These are phyloP conservation scores for Striga asiatica DNA, from an alignment of 257 asterid genomes.

Conservation along the genomic window DNA sequence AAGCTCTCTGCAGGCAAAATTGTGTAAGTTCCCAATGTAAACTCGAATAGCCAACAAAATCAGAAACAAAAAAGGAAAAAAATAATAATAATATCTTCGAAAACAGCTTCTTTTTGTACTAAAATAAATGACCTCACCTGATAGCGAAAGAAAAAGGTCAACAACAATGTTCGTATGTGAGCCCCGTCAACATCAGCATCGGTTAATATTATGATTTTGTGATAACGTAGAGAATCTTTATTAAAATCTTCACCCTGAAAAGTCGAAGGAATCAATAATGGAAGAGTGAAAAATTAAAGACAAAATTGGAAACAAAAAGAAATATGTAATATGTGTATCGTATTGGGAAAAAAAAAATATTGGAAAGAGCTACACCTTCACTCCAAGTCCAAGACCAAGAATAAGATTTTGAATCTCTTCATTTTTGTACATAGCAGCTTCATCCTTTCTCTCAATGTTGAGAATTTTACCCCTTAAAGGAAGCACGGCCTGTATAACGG, in stretches of 20 bases:
- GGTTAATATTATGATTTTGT: constrained; percentile 87
- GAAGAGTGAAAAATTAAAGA: not conserved
- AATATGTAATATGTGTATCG: constrained; percentile 2
- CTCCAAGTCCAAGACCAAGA: constrained; percentile 94
- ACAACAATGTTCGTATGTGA: constrained; percentile 81
- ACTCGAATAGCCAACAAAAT: constrained; percentile 14
- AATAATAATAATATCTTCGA: not conserved
- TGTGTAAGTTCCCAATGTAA: constrained; percentile 14
- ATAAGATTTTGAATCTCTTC: constrained; percentile 98
- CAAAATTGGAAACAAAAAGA: not conserved
- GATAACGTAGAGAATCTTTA: constrained; percentile 90
- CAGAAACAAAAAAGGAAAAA: not conserved
- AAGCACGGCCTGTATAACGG: constrained; percentile 73
- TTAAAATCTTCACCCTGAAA: constrained; percentile 88
- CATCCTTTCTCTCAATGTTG: constrained; percentile 91
- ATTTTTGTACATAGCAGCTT: constrained; percentile 97
- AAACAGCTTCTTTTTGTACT: not conserved
- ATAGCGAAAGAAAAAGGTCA: constrained; percentile 90
- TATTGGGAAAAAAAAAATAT: constrained; percentile 1
- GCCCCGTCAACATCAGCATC: constrained; percentile 99
- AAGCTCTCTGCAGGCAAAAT: constrained; percentile 57
- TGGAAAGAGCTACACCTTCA: constrained; percentile 46
- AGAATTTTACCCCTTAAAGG: constrained; percentile 95
- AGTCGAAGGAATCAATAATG: not conserved
- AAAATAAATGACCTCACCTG: constrained; percentile 48